Percentiles rank a stretch among this genome's conserved stretches.
Evolutionary conservation across 2,329 filamentous ascomycete genomes (phyloP).

Genomic region (Colletotrichum destructivum): DNA sequence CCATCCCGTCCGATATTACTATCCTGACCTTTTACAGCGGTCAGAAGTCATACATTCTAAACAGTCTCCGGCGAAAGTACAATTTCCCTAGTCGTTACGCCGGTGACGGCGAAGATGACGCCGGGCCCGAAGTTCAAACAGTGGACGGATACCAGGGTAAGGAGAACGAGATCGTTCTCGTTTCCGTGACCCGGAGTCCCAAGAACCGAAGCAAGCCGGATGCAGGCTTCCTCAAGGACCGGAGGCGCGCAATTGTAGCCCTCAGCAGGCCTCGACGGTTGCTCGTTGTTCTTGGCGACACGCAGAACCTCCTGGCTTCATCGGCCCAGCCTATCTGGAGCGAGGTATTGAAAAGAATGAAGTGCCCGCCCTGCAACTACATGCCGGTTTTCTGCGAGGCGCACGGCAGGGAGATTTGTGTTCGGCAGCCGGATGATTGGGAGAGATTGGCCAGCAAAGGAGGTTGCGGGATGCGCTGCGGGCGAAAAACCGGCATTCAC

Average conservation of each 20-base stretch:
- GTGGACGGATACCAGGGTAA: constrained; percentile 94
- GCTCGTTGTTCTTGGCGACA: constrained; percentile 89
- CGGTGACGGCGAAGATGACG: constrained; percentile 45
- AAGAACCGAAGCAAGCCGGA: constrained; percentile 52
- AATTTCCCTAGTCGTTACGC: neutral
- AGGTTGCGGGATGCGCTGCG: constrained; percentile 13
- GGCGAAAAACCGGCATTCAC: neutral
- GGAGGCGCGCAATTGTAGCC: constrained; percentile 71
- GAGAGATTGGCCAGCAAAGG: constrained; percentile 41
- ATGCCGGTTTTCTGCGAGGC: constrained; percentile 76
- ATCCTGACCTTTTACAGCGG: constrained; percentile 91
- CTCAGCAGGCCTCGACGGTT: constrained; percentile 81
- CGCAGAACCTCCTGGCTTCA: constrained; percentile 60
- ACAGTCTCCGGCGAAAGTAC: constrained; percentile 54
- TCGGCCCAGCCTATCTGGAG: constrained; percentile 62
- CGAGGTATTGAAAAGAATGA: constrained; percentile 62
- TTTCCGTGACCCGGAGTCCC: constrained; percentile 86
- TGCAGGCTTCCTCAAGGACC: constrained; percentile 82
- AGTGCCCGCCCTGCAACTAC: constrained; percentile 50
- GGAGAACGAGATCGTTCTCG: constrained; percentile 86
- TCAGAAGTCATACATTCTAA: constrained; percentile 78
- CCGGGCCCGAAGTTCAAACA: constrained; percentile 63
- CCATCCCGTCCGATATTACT: constrained; percentile 75
- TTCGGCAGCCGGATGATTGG: constrained; percentile 71
- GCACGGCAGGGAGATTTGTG: constrained; percentile 67